Percentiles rank a stretch among this genome's conserved stretches.
phyloP scores from a whole-genome alignment of 352 stramenopile genomes.

The Globisporangium takayamanum region DNA sequence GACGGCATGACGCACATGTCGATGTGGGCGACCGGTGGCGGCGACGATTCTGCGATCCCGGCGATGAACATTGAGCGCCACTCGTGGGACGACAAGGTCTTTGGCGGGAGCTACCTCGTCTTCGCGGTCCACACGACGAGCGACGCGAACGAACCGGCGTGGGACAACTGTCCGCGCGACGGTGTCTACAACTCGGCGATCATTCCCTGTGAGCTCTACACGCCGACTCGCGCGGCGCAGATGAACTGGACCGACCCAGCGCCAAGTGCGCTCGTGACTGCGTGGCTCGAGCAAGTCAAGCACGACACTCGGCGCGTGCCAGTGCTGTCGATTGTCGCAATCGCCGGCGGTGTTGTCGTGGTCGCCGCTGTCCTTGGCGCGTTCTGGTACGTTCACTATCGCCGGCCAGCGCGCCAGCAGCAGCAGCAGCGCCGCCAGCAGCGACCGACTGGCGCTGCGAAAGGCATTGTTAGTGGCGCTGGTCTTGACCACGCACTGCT shows the following conservation, averaged over 20 bases:
- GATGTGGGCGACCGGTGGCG: constrained; percentile 21
- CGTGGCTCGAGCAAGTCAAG: constrained; percentile 19
- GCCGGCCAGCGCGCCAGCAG: background rate
- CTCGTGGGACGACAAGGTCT: constrained; percentile 13
- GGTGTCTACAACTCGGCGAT: constrained; percentile 22
- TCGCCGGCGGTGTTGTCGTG: background rate
- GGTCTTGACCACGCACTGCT: constrained; percentile 8
- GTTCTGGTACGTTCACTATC: constrained; percentile 1
- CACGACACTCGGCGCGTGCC: background rate
- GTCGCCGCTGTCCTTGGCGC: background rate
- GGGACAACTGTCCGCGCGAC: constrained; percentile 13
- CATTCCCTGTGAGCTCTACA: constrained; percentile 23
- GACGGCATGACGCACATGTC: constrained; percentile 10
- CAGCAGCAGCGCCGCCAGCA: no score
- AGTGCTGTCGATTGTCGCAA: constrained; percentile 1
- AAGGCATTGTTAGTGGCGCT: no score
- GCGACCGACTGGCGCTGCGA: background rate
- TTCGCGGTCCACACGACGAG: constrained; percentile 13
- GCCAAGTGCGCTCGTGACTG: constrained; percentile 10
- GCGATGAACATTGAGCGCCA: constrained; percentile 15
- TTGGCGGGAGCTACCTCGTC: constrained; percentile 6
- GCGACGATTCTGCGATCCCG: constrained; percentile 7
- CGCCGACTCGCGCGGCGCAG: constrained; percentile 7
- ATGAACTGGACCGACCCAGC: constrained; percentile 10
- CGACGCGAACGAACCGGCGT: constrained; percentile 20